phyloP scores from a whole-genome alignment of 2,329 filamentous ascomycete species.

The Phaeosphaeriaceae sp. region DNA sequence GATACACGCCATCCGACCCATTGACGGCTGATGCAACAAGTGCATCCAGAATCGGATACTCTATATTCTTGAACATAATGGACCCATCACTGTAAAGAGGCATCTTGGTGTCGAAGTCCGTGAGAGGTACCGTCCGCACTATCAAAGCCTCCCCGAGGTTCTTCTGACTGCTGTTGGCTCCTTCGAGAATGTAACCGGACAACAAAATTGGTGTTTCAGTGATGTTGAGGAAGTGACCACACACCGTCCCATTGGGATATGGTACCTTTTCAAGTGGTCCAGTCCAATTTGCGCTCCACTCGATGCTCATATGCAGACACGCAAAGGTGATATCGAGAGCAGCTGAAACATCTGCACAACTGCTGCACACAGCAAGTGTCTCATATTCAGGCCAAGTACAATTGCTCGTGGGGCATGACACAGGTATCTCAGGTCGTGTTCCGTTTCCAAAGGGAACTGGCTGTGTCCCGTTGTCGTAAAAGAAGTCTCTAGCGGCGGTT shows the following conservation, averaged over 20 bases:
- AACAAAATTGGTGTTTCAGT: no score
- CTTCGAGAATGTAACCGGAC: conserved; percentile 22
- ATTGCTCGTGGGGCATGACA: conserved; percentile 37
- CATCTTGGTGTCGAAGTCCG: neutral
- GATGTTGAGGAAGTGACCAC: conserved; percentile 35
- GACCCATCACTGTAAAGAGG: conserved; percentile 21
- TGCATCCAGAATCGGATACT: conserved; percentile 22
- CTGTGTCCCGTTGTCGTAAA: conserved; percentile 25
- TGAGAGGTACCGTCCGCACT: conserved; percentile 18
- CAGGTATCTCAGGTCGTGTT: conserved; percentile 29
- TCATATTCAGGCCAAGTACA: conserved; percentile 39
- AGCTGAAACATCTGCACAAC: conserved; percentile 19
- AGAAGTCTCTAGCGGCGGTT: no score
- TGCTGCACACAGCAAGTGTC: conserved; percentile 33
- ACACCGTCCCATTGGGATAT: conserved; percentile 26
- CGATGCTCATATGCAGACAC: conserved; percentile 15
- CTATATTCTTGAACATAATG: conserved; percentile 22
- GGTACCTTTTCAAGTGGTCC: neutral
- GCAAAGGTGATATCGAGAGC: conserved; percentile 6
- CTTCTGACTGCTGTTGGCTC: neutral
- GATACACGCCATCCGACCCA: conserved; percentile 8
- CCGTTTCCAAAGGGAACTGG: conserved; percentile 29
- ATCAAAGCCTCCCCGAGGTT: conserved; percentile 19
- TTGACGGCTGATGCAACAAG: conserved; percentile 15
- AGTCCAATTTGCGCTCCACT: conserved; percentile 19